These are phyloP conservation scores for Parachaetomium inaequale DNA, from an alignment of 495 filamentous ascomycete genomes.

Conservation along the genomic window DNA sequence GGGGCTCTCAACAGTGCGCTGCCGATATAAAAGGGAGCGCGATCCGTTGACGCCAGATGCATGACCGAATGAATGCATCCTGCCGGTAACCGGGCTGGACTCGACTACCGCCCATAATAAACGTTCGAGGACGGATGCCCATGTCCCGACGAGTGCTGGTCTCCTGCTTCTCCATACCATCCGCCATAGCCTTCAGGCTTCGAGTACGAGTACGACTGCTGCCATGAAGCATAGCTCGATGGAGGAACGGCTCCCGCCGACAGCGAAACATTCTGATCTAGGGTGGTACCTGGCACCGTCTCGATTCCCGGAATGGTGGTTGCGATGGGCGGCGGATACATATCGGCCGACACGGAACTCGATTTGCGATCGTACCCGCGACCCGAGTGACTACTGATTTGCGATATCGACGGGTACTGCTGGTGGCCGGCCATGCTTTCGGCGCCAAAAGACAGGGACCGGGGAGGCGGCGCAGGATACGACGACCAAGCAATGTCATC, in stretches of 20 bases:
- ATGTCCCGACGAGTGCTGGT: slow-evolving; percentile 32
- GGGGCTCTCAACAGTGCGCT: background rate
- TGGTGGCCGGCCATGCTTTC: slow-evolving; percentile 34
- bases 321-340: slow-evolving; percentile 38
- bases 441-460: slow-evolving; percentile 45
- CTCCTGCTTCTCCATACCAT: slow-evolving; percentile 42
- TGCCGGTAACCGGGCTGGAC: background rate
- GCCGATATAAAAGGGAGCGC: background rate
- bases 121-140: slow-evolving; percentile 28
- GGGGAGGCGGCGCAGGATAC: slow-evolving; percentile 38
- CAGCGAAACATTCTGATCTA: slow-evolving; percentile 35
- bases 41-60: background rate
- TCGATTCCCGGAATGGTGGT: slow-evolving; percentile 40
- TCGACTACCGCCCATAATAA: slow-evolving; percentile 1
- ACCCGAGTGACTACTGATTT: slow-evolving; percentile 27
- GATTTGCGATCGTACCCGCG: slow-evolving; percentile 38
- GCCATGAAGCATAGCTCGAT: slow-evolving; percentile 42
- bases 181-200: slow-evolving; percentile 39
- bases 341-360: slow-evolving; percentile 31
- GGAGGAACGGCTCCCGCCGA: slow-evolving; percentile 42
- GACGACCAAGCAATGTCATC: slow-evolving; percentile 40
- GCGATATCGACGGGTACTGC: slow-evolving; percentile 34
- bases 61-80: background rate
- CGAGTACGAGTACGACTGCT: slow-evolving; percentile 42
- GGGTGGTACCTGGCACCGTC: slow-evolving; percentile 34